Evolutionary conservation across 257 asterid species (phyloP).

Genomic region (Craterostigma plantagineum): DNA sequence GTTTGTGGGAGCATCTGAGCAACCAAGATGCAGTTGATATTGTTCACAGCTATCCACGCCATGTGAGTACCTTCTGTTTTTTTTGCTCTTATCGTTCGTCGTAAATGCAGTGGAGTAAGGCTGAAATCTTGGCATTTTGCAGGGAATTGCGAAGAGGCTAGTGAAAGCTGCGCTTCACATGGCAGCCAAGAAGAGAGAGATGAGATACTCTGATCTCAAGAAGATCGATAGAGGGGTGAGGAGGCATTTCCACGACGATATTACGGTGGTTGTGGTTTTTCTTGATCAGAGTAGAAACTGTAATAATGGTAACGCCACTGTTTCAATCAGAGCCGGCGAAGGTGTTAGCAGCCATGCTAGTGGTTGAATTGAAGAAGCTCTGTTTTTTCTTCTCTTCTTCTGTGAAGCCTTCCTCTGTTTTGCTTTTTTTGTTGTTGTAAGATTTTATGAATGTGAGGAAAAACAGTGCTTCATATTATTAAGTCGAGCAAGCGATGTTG

Average conservation of each 20-base stretch:
- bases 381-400: no score
- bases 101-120: not conserved
- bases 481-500: no score
- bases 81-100: not conserved
- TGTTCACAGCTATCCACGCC: constrained; percentile 43
- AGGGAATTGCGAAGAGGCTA: constrained; percentile 74
- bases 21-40: constrained; percentile 89
- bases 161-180: constrained; percentile 57
- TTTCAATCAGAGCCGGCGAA: constrained; percentile 39
- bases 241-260: constrained; percentile 95
- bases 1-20: constrained; percentile 95
- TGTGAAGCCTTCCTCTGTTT: no score
- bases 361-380: no score
- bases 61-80: constrained; percentile 26
- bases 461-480: no score
- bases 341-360: constrained; percentile 17
- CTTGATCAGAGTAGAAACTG: constrained; percentile 28
- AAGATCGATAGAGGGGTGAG: constrained; percentile 79
- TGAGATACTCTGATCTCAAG: constrained; percentile 80
- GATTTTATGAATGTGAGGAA: no score
- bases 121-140: constrained; percentile 3
- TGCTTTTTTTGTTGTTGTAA: no score
- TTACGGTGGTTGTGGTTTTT: constrained; percentile 63
- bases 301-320: constrained; percentile 10
- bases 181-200: constrained; percentile 92